A percentile compares a stretch with the other conserved stretches of the same genome.
Conservation (phyloP, 106 monocot species). For the Dendrobium nobile region DNA sequence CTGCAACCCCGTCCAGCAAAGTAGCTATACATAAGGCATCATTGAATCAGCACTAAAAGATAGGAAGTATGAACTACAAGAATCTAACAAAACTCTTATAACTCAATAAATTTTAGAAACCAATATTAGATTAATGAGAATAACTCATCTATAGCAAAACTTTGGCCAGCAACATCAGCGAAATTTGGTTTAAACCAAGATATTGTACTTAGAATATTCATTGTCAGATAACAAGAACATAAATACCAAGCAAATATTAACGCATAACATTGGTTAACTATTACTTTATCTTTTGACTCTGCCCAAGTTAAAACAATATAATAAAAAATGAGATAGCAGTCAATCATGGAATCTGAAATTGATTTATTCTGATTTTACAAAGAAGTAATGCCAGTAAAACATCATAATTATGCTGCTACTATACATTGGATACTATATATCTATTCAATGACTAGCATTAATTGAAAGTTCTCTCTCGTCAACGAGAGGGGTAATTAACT, state of each 20-base stretch:
- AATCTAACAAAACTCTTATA: not conserved
- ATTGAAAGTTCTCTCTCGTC: too few species aligned
- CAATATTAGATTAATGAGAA: not conserved
- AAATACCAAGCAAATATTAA: not conserved
- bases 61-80: not conserved
- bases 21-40: conserved; percentile 28
- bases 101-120: not conserved
- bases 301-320: not conserved
- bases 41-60: conserved; percentile 2
- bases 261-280: not conserved
- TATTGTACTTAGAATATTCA: not conserved
- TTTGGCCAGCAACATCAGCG: not conserved
- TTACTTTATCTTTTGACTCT: not conserved
- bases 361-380: not conserved
- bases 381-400: not conserved
- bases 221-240: not conserved
- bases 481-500: too few species aligned
- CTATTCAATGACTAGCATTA: too few species aligned
- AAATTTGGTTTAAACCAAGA: not conserved
- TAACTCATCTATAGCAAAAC: not conserved
- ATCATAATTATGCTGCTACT: not conserved
- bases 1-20: conserved; percentile 60
- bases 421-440: too few species aligned
- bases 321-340: not conserved
- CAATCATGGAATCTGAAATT: not conserved